phyloP scores from a whole-genome alignment of 2,329 filamentous ascomycete species.

The Chalaropsis ovoidea region DNA sequence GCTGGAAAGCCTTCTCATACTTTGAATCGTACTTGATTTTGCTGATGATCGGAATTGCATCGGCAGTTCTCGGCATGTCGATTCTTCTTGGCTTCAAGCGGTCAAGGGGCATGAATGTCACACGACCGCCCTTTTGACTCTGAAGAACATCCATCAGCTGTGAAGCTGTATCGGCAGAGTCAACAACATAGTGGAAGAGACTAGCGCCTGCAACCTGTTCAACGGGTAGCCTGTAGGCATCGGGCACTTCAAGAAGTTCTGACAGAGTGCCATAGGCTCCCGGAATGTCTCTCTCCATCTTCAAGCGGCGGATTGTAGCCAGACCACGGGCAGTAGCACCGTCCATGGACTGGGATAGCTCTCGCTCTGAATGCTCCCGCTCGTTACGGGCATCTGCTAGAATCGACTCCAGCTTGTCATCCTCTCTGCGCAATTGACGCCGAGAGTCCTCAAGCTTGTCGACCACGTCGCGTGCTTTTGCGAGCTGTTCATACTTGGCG shows the following conservation, averaged over 20 bases:
- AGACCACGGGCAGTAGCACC: constrained; percentile 76
- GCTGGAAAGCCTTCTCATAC: constrained; percentile 79
- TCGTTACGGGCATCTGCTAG: constrained; percentile 67
- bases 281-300: constrained; percentile 64
- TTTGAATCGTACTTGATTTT: constrained; percentile 69
- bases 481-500: constrained; percentile 60
- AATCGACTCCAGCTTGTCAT: constrained; percentile 73
- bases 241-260: constrained; percentile 79
- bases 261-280: constrained; percentile 89
- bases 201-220: constrained; percentile 89
- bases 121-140: constrained; percentile 67
- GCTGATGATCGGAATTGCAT: constrained; percentile 76
- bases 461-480: constrained; percentile 64
- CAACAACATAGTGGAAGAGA: constrained; percentile 92
- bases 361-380: constrained; percentile 64
- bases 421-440: constrained; percentile 78
- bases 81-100: constrained; percentile 59
- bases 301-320: constrained; percentile 74
- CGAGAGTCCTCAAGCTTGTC: constrained; percentile 77
- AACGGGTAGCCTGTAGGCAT: constrained; percentile 76
- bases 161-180: constrained; percentile 79
- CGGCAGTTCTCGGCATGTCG: constrained; percentile 74
- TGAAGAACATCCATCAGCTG: constrained; percentile 70
- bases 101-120: constrained; percentile 91
- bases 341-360: constrained; percentile 78